These are phyloP conservation scores for Ogataea allantospora DNA, from an alignment of 805 yeast genomes.

Conservation along the genomic window DNA sequence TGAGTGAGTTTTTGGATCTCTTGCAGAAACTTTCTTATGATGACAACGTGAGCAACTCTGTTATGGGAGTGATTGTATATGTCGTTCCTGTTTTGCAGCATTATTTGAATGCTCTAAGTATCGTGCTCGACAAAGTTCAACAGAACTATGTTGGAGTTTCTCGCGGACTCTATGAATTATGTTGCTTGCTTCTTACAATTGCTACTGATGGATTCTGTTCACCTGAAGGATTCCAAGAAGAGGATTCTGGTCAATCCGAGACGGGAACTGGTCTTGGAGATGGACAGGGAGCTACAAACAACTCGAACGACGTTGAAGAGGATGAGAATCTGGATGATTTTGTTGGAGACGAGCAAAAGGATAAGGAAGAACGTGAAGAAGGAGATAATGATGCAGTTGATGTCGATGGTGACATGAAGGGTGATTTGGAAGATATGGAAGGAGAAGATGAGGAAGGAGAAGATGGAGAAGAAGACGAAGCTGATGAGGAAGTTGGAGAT, in stretches of 20 bases:
- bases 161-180: slow-evolving; percentile 59
- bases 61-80: slow-evolving; percentile 48
- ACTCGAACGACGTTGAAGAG: slow-evolving; percentile 82
- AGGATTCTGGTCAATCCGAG: slow-evolving; percentile 58
- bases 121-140: slow-evolving; percentile 44
- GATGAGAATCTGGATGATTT: slow-evolving; percentile 85
- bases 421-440: slow-evolving; percentile 78
- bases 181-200: slow-evolving; percentile 54
- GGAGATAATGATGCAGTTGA: slow-evolving; percentile 87
- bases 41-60: slow-evolving; percentile 37
- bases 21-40: slow-evolving; percentile 35
- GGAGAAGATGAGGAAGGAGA: slow-evolving; percentile 57
- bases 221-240: slow-evolving; percentile 74
- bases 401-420: slow-evolving; percentile 97
- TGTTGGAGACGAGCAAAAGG: slow-evolving; percentile 58
- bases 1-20: slow-evolving; percentile 30
- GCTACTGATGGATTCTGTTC: slow-evolving; percentile 88
- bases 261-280: slow-evolving; percentile 96
- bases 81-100: slow-evolving; percentile 62
- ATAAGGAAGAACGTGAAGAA: slow-evolving; percentile 58
- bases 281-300: slow-evolving; percentile 71
- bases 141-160: slow-evolving; percentile 52
- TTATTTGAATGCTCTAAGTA: slow-evolving; percentile 49
- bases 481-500: slow-evolving; percentile 87
- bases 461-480: slow-evolving; percentile 51